Evolutionary conservation across 306 rosid species (phyloP).

Genomic region (Rubus idaeus): DNA sequence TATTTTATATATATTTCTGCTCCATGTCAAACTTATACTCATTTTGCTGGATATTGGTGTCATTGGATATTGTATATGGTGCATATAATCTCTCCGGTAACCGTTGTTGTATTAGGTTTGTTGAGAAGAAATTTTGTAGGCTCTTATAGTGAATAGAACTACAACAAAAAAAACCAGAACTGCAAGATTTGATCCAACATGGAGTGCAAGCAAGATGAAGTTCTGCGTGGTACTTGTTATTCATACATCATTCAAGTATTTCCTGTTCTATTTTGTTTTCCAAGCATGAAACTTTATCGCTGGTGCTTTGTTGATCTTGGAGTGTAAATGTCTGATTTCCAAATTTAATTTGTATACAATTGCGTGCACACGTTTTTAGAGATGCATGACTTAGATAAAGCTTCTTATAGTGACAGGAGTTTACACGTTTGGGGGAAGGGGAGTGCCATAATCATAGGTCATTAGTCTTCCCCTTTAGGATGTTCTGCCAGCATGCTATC

Average conservation of each 20-base stretch:
- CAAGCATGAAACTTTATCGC: background rate
- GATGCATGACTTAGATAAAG: constrained; percentile 5
- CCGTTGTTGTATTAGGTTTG: constrained; percentile 1
- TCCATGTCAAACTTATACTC: background rate
- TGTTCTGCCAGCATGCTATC: constrained; percentile 11
- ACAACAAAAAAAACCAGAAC: background rate
- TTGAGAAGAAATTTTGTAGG: constrained; percentile 1
- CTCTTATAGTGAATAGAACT: background rate
- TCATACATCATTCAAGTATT: constrained; percentile 4
- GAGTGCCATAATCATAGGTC: background rate
- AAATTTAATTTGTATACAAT: background rate
- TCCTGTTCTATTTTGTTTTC: background rate
- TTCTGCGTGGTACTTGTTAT: constrained; percentile 40
- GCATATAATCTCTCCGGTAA: background rate
- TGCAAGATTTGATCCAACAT: constrained; percentile 32
- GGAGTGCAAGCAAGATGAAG: constrained; percentile 42
- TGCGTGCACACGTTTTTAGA: constrained; percentile 8
- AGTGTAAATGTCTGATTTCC: background rate
- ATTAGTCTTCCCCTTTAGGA: background rate
- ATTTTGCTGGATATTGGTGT: background rate
- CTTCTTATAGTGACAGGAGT: constrained; percentile 13
- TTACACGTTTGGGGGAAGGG: constrained; percentile 6
- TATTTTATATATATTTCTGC: background rate
- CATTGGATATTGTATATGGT: background rate
- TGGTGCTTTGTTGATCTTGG: background rate